Base-by-base conservation (phyloP, 108 stramenopile genomes). In the Nannochloropsis gaditana region DNA sequence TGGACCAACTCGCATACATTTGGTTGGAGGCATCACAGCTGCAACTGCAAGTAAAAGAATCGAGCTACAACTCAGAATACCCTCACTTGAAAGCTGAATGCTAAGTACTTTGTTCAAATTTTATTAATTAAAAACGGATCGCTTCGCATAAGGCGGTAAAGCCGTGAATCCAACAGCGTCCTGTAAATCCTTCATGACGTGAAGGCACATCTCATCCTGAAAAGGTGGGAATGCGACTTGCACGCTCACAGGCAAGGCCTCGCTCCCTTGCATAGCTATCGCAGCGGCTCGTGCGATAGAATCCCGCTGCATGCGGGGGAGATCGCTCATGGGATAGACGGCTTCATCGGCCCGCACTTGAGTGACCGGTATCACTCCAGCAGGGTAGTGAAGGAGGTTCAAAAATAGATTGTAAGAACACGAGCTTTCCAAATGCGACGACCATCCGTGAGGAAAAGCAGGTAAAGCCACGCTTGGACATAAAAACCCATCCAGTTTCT, bases 331-430 rank as follows among this genome's bases (percentile, higher is more conserved):
- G 50, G 44, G 21, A 82, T 88, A 87, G 83, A 85, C 45, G 73
- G 89, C 89, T 82, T 91, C 90, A 41, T 84, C 87, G 5, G 89
- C 88, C 17, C 44, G 86, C 10, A 91, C 89, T 5, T 41, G 19
- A 9, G 90, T 90, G 19, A 91, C 89, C 9, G 91, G 90, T 6
- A 91, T 87, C 19, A 86, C 59, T 19, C 91, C 91, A 9, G 90
- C 90, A n/a, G 91, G 91, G 87, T 87, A 87, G 47, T 90, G 85
- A 44, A 91, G 80, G 31, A 91, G 43, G 81, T 91, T 91, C 31
- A 81, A 89, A 21, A 86, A 43, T 81, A 90, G 90, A 6, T 81
- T 87, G 80, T 89, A 90, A 42, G 80, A 79, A 59, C 45, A 79
- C 5, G 89, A 84, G n/a, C 82, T 80, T 21, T 84, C 50, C 11